Base-by-base conservation (phyloP, 345 rosid species). In the Anastatica hierochuntica region DNA sequence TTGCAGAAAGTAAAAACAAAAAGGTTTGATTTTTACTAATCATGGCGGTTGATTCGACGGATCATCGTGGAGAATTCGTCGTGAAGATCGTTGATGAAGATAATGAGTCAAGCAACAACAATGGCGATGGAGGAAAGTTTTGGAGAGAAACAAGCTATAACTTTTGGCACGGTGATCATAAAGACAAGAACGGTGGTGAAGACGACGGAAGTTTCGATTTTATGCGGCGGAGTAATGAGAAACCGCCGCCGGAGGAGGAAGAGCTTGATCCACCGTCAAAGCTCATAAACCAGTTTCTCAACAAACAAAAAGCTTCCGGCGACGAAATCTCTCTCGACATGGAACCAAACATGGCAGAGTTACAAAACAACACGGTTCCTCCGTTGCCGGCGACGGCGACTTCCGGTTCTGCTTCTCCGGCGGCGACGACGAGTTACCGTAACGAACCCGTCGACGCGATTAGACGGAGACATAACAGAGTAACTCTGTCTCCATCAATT, bases 271-370 rank as follows among this genome's bases (percentile, higher is more conserved):
- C 95, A 16, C 83, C 86, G 1, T 82, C 94, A 1, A 74, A 60
- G 77, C 64, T 83, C 29, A 90, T 90, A 10, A 76, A 73, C 37
- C 81, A 74, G 71, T 86, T 90, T 61, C 68, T 86, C 47, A 83
- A 78, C 64, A 72, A 76, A 14, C 97, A 90, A 35, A 65, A 68
- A 54, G 90, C 83, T 33, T 83, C 90, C 10, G 83, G 94, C 1
- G 84, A 84, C 8, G 84, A 83, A 47, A 61, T 77, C 62, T 76
- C 76, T 10, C 60, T 90, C n/a, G 94, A 90, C 69, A 62, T 83
- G 69, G 95, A 90, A 64, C 61, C 78, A 37, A 79, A 73, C 44
- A 89, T 85, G 83, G 79, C 71, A 3, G 89, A 88, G 76, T 80
- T 82, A 20, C 78, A 73, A 62, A 66, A n/a, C 49, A 43, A 21